phyloP scores from a whole-genome alignment of 1,139 yeast species.

The Torulaspora globosa region DNA sequence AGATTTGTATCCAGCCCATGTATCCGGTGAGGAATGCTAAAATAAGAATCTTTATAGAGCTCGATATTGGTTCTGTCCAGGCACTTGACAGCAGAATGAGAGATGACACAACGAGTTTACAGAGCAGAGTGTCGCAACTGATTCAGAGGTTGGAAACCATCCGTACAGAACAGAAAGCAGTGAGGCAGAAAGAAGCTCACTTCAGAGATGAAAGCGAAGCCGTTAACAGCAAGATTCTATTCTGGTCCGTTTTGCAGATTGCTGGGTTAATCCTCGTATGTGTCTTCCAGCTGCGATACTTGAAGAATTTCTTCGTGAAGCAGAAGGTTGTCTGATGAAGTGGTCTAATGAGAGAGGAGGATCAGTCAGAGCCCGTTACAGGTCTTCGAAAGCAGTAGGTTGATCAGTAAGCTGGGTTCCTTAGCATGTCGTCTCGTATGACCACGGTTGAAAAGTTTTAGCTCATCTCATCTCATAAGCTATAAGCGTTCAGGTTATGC shows the following conservation, averaged over 20 bases:
- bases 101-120: slow-evolving; percentile 42
- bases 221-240: slow-evolving; percentile 49
- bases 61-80: slow-evolving; percentile 47
- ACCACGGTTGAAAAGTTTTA: slow-evolving; percentile 2
- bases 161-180: slow-evolving; percentile 49
- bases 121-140: slow-evolving; percentile 43
- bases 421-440: slow-evolving; percentile 4
- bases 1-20: slow-evolving; percentile 55
- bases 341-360: neutral
- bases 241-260: slow-evolving; percentile 54
- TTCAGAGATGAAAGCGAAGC: slow-evolving; percentile 55
- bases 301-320: slow-evolving; percentile 58
- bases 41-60: slow-evolving; percentile 46
- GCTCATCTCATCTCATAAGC: slow-evolving; percentile 6
- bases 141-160: slow-evolving; percentile 48
- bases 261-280: slow-evolving; percentile 48
- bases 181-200: slow-evolving; percentile 49
- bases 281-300: slow-evolving; percentile 56
- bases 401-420: neutral
- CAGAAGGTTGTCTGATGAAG: slow-evolving; percentile 49
- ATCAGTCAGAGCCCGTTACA: neutral
- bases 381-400: neutral
- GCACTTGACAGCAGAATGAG: slow-evolving; percentile 46
- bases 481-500: neutral
- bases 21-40: slow-evolving; percentile 43